A percentile compares a stretch with the other conserved stretches of the same genome.
These are phyloP conservation scores for Lepidium sativum DNA, from an alignment of 345 rosid species.

Conservation along the genomic window DNA sequence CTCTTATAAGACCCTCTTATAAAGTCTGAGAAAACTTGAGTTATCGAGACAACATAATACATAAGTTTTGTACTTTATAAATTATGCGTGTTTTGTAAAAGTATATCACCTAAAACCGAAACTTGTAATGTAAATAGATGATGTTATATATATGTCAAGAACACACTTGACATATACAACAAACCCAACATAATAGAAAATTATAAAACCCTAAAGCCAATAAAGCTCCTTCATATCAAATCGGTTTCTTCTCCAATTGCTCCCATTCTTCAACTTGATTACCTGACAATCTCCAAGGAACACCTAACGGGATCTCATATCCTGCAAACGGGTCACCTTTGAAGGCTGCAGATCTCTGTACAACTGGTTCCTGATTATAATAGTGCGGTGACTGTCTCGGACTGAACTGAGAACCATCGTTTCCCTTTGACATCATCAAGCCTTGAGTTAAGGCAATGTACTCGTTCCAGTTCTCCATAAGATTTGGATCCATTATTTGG, in stretches of 20 bases:
- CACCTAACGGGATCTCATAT: background rate
- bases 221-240: background rate
- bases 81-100: background rate
- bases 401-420: slow-evolving; percentile 14
- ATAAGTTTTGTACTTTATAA: background rate
- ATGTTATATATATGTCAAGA: background rate
- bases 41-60: too few relatives aligned
- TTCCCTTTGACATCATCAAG: slow-evolving; percentile 20
- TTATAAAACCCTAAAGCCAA: background rate
- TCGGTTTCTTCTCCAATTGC: background rate
- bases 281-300: background rate
- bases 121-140: background rate
- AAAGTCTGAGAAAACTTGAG: too few relatives aligned
- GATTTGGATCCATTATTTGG: slow-evolving; percentile 13
- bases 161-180: background rate
- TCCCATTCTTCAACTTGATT: background rate
- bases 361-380: slow-evolving; percentile 1
- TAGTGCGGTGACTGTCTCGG: slow-evolving; percentile 1
- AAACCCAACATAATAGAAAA: slow-evolving; percentile 9
- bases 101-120: background rate
- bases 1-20: too few relatives aligned
- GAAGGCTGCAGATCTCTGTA: background rate
- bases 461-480: background rate
- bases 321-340: slow-evolving; percentile 1
- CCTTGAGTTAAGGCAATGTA: background rate